Conservation (phyloP, 2,329 filamentous ascomycete species). For the Endothia cerciana region DNA sequence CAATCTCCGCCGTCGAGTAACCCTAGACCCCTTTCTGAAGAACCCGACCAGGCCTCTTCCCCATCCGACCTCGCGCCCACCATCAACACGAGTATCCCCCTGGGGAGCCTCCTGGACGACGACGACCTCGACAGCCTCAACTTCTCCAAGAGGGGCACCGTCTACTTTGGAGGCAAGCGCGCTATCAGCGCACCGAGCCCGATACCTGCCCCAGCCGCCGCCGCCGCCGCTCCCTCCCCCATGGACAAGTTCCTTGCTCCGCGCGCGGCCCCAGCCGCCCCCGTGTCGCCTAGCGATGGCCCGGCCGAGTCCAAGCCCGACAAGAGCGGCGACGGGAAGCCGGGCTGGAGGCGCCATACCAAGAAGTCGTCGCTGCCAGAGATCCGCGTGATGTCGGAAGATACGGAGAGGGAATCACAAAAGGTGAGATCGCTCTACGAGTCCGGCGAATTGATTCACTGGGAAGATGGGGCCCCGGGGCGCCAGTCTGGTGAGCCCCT, state of each 20-base stretch:
- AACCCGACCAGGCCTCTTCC: slow-evolving; percentile 32
- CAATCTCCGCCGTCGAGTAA: slow-evolving; percentile 29
- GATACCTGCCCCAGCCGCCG: slow-evolving; percentile 24
- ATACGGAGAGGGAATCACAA: slow-evolving; percentile 66
- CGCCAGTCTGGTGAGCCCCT: slow-evolving; percentile 52
- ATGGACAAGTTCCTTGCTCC: slow-evolving; percentile 20
- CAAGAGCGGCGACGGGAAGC: slow-evolving; percentile 23
- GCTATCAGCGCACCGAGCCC: slow-evolving; percentile 27
- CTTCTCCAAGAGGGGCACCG: slow-evolving; percentile 67
- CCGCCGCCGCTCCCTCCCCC: slow-evolving; percentile 26
- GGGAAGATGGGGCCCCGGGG: slow-evolving; percentile 55
- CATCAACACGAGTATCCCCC: slow-evolving; percentile 60
- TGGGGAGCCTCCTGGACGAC: slow-evolving; percentile 60
- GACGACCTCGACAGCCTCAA: slow-evolving; percentile 60
- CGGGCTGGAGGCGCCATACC: slow-evolving; percentile 29
- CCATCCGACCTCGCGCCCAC: slow-evolving; percentile 48
- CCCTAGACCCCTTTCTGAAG: slow-evolving; percentile 34
- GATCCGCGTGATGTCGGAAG: slow-evolving; percentile 57
- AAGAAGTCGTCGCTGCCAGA: slow-evolving; percentile 43
- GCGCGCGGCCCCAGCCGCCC: slow-evolving; percentile 23
- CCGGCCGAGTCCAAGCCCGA: slow-evolving; percentile 29
- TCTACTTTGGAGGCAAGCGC: slow-evolving; percentile 60
- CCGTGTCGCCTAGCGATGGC: slow-evolving; percentile 26
- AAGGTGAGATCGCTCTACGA: slow-evolving; percentile 70
- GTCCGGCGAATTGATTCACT: slow-evolving; percentile 56